Evolutionary conservation across 1,139 yeast genomes (phyloP).

Genomic region (Hansenula sp.): DNA sequence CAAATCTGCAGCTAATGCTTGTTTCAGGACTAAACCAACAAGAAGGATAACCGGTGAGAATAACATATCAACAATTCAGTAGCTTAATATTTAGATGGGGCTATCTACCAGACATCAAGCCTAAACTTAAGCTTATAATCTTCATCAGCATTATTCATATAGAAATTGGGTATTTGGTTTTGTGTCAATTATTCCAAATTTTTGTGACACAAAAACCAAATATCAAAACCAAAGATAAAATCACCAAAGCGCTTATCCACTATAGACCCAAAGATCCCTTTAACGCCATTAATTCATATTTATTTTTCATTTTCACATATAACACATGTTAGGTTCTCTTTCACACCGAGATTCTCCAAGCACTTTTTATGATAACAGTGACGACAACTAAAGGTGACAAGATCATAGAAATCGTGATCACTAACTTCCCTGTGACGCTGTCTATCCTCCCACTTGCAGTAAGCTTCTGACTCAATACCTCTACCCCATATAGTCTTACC

Average conservation of each 20-base stretch:
- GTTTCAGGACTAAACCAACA: background rate
- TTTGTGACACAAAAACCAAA: no score
- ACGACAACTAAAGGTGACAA: conserved; percentile 47
- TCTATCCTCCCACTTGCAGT: conserved; percentile 41
- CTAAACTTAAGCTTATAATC: no score
- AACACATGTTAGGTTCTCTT: conserved; percentile 16
- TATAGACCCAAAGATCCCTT: background rate
- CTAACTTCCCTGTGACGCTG: conserved; percentile 16
- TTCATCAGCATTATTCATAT: no score
- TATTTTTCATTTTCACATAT: conserved; percentile 13
- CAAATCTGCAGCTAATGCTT: conserved; percentile 8
- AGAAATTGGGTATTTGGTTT: no score
- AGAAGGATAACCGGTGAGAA: background rate
- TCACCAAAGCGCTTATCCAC: no score
- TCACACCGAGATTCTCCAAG: conserved; percentile 38
- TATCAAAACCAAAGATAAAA: no score
- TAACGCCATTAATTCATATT: no score
- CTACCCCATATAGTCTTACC: conserved; percentile 63
- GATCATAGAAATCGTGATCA: conserved; percentile 20
- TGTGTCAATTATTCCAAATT: no score
- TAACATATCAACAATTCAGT: no score
- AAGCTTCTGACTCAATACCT: conserved; percentile 39
- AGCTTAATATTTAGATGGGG: no score
- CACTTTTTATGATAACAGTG: conserved; percentile 71
- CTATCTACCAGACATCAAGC: background rate